phyloP scores from a whole-genome alignment of 768 basidiomycete genomes.

The Mycena pura region DNA sequence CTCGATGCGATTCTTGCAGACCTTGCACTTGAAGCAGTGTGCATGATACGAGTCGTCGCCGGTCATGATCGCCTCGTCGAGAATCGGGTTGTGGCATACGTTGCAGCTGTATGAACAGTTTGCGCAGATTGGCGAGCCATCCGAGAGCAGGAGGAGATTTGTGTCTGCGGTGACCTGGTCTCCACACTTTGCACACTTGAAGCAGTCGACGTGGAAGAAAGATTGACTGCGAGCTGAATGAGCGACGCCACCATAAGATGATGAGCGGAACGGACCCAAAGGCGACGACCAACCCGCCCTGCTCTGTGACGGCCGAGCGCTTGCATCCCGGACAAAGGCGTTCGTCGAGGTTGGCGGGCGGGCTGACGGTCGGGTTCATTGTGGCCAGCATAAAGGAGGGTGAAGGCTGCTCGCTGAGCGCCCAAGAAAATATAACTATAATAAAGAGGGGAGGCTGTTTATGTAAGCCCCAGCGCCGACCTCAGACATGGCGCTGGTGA shows the following conservation, averaged over 20 bases:
- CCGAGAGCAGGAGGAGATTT: slow-evolving; percentile 94
- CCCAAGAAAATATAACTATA: slow-evolving; percentile 14
- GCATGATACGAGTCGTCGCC: slow-evolving; percentile 99
- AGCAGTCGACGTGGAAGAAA: slow-evolving; percentile 94
- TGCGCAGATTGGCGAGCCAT: slow-evolving; percentile 96
- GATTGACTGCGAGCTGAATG: slow-evolving; percentile 66
- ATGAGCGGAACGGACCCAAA: slow-evolving; percentile 76
- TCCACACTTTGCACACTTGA: slow-evolving; percentile 95
- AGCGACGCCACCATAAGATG: slow-evolving; percentile 19
- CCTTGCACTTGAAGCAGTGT: slow-evolving; percentile 97
- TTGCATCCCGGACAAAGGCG: slow-evolving; percentile 85
- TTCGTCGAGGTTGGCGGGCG: slow-evolving; percentile 48
- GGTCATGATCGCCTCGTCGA: slow-evolving; percentile 99
- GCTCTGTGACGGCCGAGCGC: slow-evolving; percentile 77
- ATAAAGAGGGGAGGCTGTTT: slow-evolving; percentile 26
- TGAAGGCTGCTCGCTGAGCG: slow-evolving; percentile 38
- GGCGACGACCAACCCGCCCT: slow-evolving; percentile 89
- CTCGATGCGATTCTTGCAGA: slow-evolving; percentile 93
- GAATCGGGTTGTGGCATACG: slow-evolving; percentile 91
- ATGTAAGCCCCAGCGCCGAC: not conserved
- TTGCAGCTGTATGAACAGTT: slow-evolving; percentile 96
- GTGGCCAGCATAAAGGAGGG: slow-evolving; percentile 36
- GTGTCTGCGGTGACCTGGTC: slow-evolving; percentile 95
- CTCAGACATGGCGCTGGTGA: slow-evolving; percentile 97
- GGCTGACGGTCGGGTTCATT: slow-evolving; percentile 31